Base-by-base conservation (phyloP, 2,329 filamentous ascomycete species). In the Paraphaeosphaeria sporulosa region DNA sequence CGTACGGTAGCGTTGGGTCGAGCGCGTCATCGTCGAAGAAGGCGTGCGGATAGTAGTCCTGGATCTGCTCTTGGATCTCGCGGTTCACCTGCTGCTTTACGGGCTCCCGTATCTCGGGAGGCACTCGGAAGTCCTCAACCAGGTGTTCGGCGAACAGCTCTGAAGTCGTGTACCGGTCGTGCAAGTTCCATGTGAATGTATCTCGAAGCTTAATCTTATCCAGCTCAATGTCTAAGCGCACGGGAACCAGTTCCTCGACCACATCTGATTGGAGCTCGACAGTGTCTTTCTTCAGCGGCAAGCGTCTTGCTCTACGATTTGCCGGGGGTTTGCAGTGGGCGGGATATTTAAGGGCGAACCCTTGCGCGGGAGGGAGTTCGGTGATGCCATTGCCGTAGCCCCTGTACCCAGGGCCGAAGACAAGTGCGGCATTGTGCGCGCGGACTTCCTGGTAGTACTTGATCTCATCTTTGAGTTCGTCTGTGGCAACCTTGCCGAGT, bases 111-210 rank as follows among this genome's bases (percentile, higher is more conserved):
- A 83, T 77, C 70, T 94, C 90, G 30, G 91, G 80, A 2, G 93
- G 92, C 72, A 99, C 87, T 44, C 85, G 84, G 64, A 90, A 83
- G 74, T 99, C 95, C 77, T 99, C 95, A 6, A 98, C 87, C 21
- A 99, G 84, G 75, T 95, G 93, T 60, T 92, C 88, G 1, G 94
- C 92, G 76, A 98, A 98, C 12, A 95, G 78, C 59, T 96, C 90
- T 21, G 90, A 87, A 23, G 87, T 85, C 3, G 96, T 87, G 13
- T 95, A 85, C 60, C 94, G 90, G 76, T 99, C 95, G 80, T 97
- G 92, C 38, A 98, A 84, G 77, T 99, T 99, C 94, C 94, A 99
- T 3, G 95, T 98, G 69, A 99, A 97, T 0, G 95, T 98, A 78
- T 99, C 95, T 76, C 95, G 91, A 62, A 99, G 84, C 79, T 95